A percentile compares a stretch with the other conserved stretches of the same genome.
Evolutionary conservation across 169 alveolate genomes (phyloP).

Genomic region (Cryptosporidium muris): DNA sequence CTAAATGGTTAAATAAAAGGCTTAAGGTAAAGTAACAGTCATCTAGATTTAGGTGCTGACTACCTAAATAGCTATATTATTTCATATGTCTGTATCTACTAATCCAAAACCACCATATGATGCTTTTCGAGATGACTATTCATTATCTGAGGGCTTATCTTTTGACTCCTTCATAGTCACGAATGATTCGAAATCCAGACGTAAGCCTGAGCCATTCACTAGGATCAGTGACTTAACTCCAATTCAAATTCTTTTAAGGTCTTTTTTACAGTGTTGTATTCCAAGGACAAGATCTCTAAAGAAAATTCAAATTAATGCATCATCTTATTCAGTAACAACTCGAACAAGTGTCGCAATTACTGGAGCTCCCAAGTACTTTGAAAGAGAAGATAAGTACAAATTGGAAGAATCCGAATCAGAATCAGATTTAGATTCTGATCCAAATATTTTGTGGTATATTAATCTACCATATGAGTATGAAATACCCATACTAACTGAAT

Average conservation of each 20-base stretch:
- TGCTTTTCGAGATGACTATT: constrained; percentile 60
- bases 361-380: neutral
- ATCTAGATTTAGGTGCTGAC: no score
- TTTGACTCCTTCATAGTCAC: constrained; percentile 63
- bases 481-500: constrained; percentile 41
- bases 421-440: constrained; percentile 4
- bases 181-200: constrained; percentile 52
- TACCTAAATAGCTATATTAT: neutral
- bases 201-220: constrained; percentile 1
- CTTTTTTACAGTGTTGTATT: constrained; percentile 66
- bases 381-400: neutral
- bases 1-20: no score
- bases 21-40: no score
- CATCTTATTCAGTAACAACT: constrained; percentile 57
- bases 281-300: constrained; percentile 23
- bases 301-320: constrained; percentile 32
- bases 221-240: constrained; percentile 22
- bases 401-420: neutral
- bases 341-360: constrained; percentile 44
- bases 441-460: constrained; percentile 37
- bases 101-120: constrained; percentile 54
- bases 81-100: constrained; percentile 59
- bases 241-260: constrained; percentile 45
- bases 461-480: constrained; percentile 60
- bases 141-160: constrained; percentile 60